Conservation (phyloP, 2,329 filamentous ascomycete genomes). For the Gliomastix tumulicola region DNA sequence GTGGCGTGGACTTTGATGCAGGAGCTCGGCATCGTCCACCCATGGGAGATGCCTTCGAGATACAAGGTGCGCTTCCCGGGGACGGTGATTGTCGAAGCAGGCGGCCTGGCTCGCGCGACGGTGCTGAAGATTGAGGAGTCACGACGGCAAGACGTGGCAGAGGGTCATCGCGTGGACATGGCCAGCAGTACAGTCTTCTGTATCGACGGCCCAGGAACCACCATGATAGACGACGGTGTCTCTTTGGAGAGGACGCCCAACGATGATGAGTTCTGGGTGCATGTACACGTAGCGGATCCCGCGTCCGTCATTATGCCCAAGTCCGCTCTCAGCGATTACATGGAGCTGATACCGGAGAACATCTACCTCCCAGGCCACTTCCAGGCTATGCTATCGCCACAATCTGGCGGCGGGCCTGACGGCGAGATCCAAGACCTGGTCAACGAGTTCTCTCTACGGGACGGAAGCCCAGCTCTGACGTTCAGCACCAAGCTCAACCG, state of each 20-base stretch:
- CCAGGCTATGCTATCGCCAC: constrained; percentile 43
- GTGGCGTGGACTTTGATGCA: constrained; percentile 61
- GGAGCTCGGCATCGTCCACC: constrained; percentile 64
- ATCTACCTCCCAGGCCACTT: constrained; percentile 53
- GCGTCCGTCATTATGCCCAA: constrained; percentile 59
- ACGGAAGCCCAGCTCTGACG: constrained; percentile 46
- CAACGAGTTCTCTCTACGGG: constrained; percentile 46
- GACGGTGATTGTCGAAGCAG: constrained; percentile 32
- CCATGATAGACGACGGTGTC: constrained; percentile 73
- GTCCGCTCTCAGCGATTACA: constrained; percentile 51
- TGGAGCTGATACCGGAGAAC: constrained; percentile 53
- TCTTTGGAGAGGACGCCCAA: constrained; percentile 56
- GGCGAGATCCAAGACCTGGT: constrained; percentile 31
- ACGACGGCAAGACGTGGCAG: constrained; percentile 34
- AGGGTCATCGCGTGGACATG: constrained; percentile 49
- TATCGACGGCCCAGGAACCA: constrained; percentile 60
- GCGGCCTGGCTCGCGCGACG: constrained; percentile 28
- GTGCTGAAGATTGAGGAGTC: constrained; percentile 19
- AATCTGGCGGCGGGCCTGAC: constrained; percentile 9
- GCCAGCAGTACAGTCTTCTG: constrained; percentile 56
- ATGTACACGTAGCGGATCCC: constrained; percentile 73
- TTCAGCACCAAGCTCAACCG: constrained; percentile 53
- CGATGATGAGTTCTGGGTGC: constrained; percentile 61
- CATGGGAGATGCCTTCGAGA: constrained; percentile 62
- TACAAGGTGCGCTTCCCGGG: constrained; percentile 52